Base-by-base conservation (phyloP, 75 land plant species). In the Selaginella tamariscina region DNA sequence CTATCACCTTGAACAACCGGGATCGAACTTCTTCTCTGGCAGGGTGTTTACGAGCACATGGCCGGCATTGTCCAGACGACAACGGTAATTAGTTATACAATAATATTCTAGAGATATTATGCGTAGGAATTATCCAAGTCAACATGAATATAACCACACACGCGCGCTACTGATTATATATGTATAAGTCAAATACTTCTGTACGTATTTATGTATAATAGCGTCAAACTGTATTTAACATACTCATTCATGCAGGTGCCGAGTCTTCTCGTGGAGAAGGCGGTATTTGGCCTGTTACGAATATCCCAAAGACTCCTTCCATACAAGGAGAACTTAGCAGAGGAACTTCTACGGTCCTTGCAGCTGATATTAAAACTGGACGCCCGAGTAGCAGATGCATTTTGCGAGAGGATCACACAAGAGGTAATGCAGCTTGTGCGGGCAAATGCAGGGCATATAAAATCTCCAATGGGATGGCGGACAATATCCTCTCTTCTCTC, bases 361-460 rank as follows among this genome's bases (percentile, higher is more conserved):
- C 96, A 94, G 56, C 87, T 94, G 49, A 81, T 94, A 28, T 32
- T 87, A 70, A 94, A 94, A 72, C 88, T 94, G 20, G 98, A 90
- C 81, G 96, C 98, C 2, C 78, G 96, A 21, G 97, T 94, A 27
- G 96, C 98, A 32, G 96, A 90, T 79, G 83, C 84, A 33, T 85
- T 91, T 33, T 90, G 98, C 77, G 98, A 94, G 62, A 78, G 85
- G 39, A 94, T 94, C 77, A 90, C 96, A 0, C 92, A 87, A 56
- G 98, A 90, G 77, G 88, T 94, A 0, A 82, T 81, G 66, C 84
- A 88, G 11, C 81, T 94, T 29, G 98, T 94, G 65, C 89, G 82
- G 64, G 91, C 96, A 57, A 94, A 94, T 78, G 98, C 92, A 24
- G 78, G 76, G 8, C 96, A 85, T 30, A 90, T 94, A 29, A 81